Evolutionary conservation across 2,329 filamentous ascomycete genomes (phyloP), one percentile per base, ranked within the genome.

Genomic region (Nigrospora sphaerica): DNA sequence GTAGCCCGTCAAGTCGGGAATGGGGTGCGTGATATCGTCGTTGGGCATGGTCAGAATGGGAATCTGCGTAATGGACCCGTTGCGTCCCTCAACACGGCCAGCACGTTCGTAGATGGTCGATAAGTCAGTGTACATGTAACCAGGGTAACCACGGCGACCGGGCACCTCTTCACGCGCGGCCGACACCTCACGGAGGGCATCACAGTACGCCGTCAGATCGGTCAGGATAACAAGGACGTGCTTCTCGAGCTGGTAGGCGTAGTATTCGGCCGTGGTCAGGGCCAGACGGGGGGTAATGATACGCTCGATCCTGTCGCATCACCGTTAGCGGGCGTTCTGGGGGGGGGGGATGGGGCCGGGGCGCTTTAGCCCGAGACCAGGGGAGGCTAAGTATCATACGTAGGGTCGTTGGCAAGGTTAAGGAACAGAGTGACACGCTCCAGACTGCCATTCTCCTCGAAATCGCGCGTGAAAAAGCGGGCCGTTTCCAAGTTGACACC

Each of bases 41-140:
- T 98, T 98, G 62, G 93, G 93, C 93, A 98, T 98, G 57, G 93
- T 96, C 72, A 98, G 70, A 66, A 98, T 98, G 50, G 93, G 93
- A 61, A 98, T 96, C 73, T 98, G 93, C 17, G 95, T 98, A 61
- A 98, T 98, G 60, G 93, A 98, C 50, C 95, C 93, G 62, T 97
- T 96, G 59, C 95, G 88, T 59, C 95, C 95, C 62, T 89, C 78
- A 43, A 98, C 93, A 86, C 93, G 93, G 63, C 93, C 93, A 58
- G 93, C 93, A 74, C 93, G 91, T 74, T 98, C 93, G 78, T 98
- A 98, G 62, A 98, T 96, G 64, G 93, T 98, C 49, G 93, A 96
- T 83, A 98, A 87, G 82, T 98, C 95, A 58, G 93, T 98, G 78
- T 98, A 98, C 93, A 98, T 98, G 80, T 98, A 98, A 88, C 93